Evolutionary conservation across 2,329 filamentous ascomycete genomes (phyloP).

Genomic region (Plectosphaerella plurivora): DNA sequence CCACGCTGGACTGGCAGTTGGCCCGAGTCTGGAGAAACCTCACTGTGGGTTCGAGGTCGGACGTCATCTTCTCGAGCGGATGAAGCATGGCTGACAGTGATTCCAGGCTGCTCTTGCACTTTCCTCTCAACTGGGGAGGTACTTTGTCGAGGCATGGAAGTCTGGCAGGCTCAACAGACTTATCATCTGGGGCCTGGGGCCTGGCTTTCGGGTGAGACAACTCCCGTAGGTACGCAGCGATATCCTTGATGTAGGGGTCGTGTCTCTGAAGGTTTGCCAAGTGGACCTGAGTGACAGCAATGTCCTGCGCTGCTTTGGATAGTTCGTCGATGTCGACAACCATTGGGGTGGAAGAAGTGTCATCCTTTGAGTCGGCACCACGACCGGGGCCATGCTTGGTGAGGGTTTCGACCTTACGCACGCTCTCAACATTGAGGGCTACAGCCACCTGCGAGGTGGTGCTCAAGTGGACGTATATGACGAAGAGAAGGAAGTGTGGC

Average conservation of each 20-base stretch:
- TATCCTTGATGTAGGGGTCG: constrained; percentile 2
- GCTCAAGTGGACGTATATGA: constrained; percentile 3
- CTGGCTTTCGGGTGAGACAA: not conserved
- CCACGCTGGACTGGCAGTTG: constrained; percentile 6
- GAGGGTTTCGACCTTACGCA: constrained; percentile 1
- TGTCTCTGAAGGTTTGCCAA: constrained; percentile 7
- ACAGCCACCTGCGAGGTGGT: constrained; percentile 3
- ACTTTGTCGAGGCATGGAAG: not conserved
- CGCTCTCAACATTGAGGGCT: constrained; percentile 1
- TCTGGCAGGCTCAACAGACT: too few species aligned
- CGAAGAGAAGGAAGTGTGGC: constrained; percentile 7
- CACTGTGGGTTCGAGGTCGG: constrained; percentile 3
- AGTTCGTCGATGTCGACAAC: constrained; percentile 1
- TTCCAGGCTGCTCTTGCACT: not conserved
- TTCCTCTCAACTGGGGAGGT: not conserved
- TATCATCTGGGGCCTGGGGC: not conserved
- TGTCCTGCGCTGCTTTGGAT: constrained; percentile 5
- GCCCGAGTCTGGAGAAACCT: constrained; percentile 6
- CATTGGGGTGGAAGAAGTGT: not conserved
- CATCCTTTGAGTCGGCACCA: not conserved
- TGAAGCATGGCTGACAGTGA: constrained; percentile 6
- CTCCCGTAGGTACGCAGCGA: not conserved
- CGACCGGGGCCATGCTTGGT: constrained; percentile 4
- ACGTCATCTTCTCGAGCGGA: constrained; percentile 5
- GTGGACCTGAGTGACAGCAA: constrained; percentile 7